A percentile compares a stretch with the other conserved stretches of the same genome.
phyloP scores from a whole-genome alignment of 2,329 filamentous ascomycete genomes.

The Paracamarosporium sp. region DNA sequence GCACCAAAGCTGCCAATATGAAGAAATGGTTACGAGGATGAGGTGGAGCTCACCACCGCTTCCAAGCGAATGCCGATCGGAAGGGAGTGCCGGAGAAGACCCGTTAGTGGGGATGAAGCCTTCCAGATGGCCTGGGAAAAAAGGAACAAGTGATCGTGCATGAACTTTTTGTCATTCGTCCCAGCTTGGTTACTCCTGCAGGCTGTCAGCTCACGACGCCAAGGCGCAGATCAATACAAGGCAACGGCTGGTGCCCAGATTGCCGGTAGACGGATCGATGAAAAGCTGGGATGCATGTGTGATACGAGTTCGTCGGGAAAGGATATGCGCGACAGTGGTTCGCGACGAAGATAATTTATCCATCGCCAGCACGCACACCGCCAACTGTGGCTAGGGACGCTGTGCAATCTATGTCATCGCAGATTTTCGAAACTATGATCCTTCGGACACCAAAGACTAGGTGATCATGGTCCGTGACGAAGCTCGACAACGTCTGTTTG shows the following conservation, averaged over 20 bases:
- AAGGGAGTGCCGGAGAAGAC: background rate
- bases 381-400: background rate
- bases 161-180: slow-evolving; percentile 21
- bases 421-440: background rate
- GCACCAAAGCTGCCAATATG: too few species aligned
- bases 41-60: background rate
- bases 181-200: slow-evolving; percentile 24
- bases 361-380: background rate
- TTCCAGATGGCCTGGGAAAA: background rate
- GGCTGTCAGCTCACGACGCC: slow-evolving; percentile 13
- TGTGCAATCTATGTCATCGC: too few species aligned
- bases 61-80: background rate
- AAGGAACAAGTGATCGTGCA: background rate
- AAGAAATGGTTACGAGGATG: background rate
- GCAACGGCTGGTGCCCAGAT: slow-evolving; percentile 5
- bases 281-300: background rate
- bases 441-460: background rate
- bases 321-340: background rate
- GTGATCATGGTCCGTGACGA: background rate
- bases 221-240: slow-evolving; percentile 16
- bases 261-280: background rate
- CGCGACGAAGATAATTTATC: background rate
- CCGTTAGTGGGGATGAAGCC: background rate
- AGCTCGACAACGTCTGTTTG: background rate
- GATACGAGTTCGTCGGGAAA: background rate